A percentile compares a stretch with the other conserved stretches of the same genome.
Evolutionary conservation across 495 filamentous ascomycete genomes (phyloP).

Genomic region (Cenococcum geophilum): DNA sequence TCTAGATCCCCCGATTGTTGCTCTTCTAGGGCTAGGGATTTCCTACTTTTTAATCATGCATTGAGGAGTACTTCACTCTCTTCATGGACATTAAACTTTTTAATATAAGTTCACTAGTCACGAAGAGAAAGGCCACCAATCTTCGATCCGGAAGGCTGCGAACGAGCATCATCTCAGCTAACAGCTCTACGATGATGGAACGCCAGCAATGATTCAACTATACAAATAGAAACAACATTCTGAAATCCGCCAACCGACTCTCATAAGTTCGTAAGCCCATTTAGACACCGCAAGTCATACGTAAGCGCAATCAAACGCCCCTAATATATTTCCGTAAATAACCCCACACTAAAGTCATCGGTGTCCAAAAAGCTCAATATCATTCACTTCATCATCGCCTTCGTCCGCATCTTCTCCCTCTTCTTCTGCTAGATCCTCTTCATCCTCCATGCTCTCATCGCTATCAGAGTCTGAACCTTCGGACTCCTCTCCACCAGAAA

Average conservation of each 20-base stretch:
- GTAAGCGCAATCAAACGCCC: not conserved
- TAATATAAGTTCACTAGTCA: too few relatives aligned
- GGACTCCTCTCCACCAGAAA: slow-evolving; percentile 28
- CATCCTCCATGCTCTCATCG: slow-evolving; percentile 28
- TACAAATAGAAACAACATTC: not conserved
- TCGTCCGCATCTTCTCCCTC: slow-evolving; percentile 31
- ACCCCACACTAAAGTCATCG: slow-evolving; percentile 11
- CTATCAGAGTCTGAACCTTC: slow-evolving; percentile 29
- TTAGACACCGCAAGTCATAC: not conserved
- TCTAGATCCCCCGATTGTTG: too few relatives aligned
- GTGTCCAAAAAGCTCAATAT: slow-evolving; percentile 31
- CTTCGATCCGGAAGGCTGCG: too few relatives aligned
- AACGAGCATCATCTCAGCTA: too few relatives aligned
- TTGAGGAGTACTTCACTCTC: too few relatives aligned
- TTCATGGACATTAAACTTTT: too few relatives aligned
- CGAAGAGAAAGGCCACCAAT: too few relatives aligned
- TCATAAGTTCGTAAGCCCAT: not conserved
- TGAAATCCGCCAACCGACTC: not conserved
- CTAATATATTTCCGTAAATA: not conserved
- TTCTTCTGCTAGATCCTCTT: slow-evolving; percentile 29
- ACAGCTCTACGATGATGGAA: too few relatives aligned
- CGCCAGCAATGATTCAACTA: too few relatives aligned
- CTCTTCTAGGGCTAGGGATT: too few relatives aligned
- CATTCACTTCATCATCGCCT: slow-evolving; percentile 28
- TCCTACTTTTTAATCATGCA: too few relatives aligned